These are phyloP conservation scores for Dunaliella primolecta DNA, from an alignment of 139 green algal genomes.

Conservation along the genomic window DNA sequence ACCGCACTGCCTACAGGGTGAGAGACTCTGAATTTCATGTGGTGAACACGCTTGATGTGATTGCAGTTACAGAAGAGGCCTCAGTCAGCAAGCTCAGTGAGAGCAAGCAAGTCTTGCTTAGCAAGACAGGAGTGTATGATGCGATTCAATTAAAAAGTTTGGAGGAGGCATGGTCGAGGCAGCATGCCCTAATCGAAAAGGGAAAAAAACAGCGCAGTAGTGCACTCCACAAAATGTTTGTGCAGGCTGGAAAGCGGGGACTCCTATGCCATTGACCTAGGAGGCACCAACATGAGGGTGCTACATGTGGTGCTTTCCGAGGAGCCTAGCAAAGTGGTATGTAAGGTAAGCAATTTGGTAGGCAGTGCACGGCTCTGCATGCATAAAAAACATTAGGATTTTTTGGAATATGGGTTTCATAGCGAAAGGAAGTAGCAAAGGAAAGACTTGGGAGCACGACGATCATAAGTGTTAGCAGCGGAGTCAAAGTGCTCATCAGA, in stretches of 20 bases:
- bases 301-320: constrained; percentile 49
- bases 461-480: too few species aligned
- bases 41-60: background rate
- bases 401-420: too few species aligned
- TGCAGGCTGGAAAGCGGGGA: constrained; percentile 66
- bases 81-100: background rate
- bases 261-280: constrained; percentile 83
- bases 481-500: too few species aligned
- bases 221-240: too few species aligned
- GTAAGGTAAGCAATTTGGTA: constrained; percentile 3
- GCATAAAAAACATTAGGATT: too few species aligned
- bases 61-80: background rate
- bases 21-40: background rate
- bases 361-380: too few species aligned
- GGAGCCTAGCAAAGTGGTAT: constrained; percentile 38
- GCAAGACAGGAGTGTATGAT: background rate
- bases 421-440: too few species aligned
- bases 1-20: constrained; percentile 37
- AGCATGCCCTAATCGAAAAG: background rate
- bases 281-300: constrained; percentile 87
- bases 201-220: too few species aligned
- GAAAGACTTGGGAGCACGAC: too few species aligned
- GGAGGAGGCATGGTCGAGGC: background rate
- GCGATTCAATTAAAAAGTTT: background rate
- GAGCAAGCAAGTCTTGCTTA: background rate